These are phyloP conservation scores for Bruguiera parviflora DNA, from an alignment of 345 rosid genomes.

Conservation along the genomic window DNA sequence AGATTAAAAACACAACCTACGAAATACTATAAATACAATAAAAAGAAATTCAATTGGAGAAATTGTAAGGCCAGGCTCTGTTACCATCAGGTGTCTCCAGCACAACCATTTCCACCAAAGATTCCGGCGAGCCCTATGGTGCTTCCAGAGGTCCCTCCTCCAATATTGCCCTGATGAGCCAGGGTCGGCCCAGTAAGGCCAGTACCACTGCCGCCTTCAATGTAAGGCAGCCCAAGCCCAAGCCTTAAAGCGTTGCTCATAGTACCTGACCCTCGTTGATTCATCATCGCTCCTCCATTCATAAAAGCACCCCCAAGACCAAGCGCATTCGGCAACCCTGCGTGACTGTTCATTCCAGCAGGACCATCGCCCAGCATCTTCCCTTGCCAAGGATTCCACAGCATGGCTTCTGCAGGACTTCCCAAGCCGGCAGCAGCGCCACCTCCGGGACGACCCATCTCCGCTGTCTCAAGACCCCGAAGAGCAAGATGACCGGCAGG, in stretches of 20 bases:
- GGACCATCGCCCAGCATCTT: background rate
- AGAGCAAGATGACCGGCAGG: background rate
- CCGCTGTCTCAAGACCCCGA: background rate
- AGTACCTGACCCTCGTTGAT: no score
- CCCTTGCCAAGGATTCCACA: background rate
- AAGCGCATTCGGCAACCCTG: background rate
- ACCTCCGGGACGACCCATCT: background rate
- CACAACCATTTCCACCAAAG: background rate
- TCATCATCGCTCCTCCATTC: background rate
- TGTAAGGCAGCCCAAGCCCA: background rate
- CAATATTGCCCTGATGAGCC: background rate
- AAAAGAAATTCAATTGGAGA: background rate
- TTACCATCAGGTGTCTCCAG: slow-evolving; percentile 1
- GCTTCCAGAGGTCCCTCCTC: background rate
- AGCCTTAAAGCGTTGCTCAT: background rate
- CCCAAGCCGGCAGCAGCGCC: background rate
- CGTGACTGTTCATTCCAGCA: background rate
- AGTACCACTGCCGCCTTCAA: background rate
- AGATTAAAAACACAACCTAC: no score
- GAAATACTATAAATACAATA: background rate
- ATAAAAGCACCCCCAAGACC: background rate
- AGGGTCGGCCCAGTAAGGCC: background rate
- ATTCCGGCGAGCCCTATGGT: background rate
- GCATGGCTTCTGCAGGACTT: background rate
- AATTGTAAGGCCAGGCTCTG: slow-evolving; percentile 2